Conservation (phyloP, 345 rosid genomes). For the Noccaea bulbosa region DNA sequence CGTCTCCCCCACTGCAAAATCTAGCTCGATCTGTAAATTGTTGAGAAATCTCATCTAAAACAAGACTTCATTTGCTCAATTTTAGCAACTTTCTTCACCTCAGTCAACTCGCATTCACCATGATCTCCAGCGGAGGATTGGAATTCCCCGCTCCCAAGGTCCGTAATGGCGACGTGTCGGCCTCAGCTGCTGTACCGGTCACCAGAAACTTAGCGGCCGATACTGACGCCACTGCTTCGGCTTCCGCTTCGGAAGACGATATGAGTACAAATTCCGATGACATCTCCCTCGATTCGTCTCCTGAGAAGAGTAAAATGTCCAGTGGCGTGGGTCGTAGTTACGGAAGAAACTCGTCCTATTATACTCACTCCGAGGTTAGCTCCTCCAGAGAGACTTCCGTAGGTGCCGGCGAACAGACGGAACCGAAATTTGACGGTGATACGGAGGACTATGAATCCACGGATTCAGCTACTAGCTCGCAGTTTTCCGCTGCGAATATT, state of each 20-base stretch:
- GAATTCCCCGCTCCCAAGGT: conserved; percentile 66
- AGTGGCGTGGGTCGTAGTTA: conserved; percentile 45
- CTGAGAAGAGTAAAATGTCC: conserved; percentile 57
- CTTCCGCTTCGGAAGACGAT: conserved; percentile 73
- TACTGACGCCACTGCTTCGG: conserved; percentile 51
- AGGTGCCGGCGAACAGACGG: conserved; percentile 41
- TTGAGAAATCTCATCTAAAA: background rate
- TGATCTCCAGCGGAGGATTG: conserved; percentile 47
- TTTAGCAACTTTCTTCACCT: conserved; percentile 34
- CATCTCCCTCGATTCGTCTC: conserved; percentile 71
- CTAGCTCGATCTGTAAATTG: conserved; percentile 22
- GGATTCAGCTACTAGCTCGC: conserved; percentile 85
- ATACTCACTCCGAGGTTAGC: conserved; percentile 72
- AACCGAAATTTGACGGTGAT: conserved; percentile 51
- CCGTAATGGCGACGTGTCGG: conserved; percentile 62
- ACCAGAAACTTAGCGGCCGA: conserved; percentile 47
- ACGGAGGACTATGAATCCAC: conserved; percentile 66
- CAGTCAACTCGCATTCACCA: conserved; percentile 19
- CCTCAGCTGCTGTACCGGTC: conserved; percentile 55
- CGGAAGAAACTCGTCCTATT: conserved; percentile 50
- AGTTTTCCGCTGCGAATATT: conserved; percentile 63
- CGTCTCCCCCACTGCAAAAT: conserved; percentile 29
- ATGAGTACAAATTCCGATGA: conserved; percentile 67
- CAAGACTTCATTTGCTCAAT: background rate
- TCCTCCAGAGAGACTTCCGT: conserved; percentile 78